A percentile compares a stretch with the other conserved stretches of the same genome.
These are phyloP conservation scores for Gloeophyllum trabeum DNA, from an alignment of 768 basidiomycete species.

Conservation along the genomic window DNA sequence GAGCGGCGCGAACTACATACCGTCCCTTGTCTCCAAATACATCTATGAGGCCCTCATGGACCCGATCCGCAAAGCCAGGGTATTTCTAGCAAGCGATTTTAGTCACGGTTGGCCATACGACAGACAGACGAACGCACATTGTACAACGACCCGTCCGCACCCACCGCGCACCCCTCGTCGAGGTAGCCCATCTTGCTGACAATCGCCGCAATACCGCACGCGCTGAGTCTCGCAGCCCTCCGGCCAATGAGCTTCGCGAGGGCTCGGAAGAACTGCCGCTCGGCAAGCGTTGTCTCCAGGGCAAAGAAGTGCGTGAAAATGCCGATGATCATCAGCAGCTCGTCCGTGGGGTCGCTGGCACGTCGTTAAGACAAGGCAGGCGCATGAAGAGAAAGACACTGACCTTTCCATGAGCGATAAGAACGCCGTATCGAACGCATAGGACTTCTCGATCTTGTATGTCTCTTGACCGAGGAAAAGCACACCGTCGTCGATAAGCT, in stretches of 20 bases:
- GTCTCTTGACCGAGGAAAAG: constrained; percentile 98
- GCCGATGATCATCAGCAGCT: constrained; percentile 92
- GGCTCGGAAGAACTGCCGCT: constrained; percentile 95
- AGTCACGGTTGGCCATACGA: not conserved
- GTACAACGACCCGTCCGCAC: constrained; percentile 92
- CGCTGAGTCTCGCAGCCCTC: constrained; percentile 81
- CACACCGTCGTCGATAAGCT: constrained; percentile 93
- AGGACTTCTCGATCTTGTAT: constrained; percentile 92
- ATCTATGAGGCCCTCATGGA: constrained; percentile 87
- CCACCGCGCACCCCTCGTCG: constrained; percentile 82
- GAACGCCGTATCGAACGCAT: constrained; percentile 93
- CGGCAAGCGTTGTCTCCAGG: constrained; percentile 90
- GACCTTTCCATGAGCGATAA: constrained; percentile 94
- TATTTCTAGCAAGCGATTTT: constrained; percentile 64
- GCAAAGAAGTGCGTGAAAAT: constrained; percentile 97
- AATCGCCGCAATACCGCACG: constrained; percentile 95
- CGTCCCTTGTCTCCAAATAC: constrained; percentile 95
- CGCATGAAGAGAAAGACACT: constrained; percentile 6
- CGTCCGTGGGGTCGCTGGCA: constrained; percentile 85
- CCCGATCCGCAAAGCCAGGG: constrained; percentile 86
- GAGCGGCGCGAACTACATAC: constrained; percentile 30
- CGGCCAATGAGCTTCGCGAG: constrained; percentile 84
- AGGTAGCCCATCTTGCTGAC: constrained; percentile 91
- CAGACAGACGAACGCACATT: constrained; percentile 46
- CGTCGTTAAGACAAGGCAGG: constrained; percentile 3